Base-by-base conservation (phyloP, 805 yeast genomes). In the Candida khao-thaluensis region DNA sequence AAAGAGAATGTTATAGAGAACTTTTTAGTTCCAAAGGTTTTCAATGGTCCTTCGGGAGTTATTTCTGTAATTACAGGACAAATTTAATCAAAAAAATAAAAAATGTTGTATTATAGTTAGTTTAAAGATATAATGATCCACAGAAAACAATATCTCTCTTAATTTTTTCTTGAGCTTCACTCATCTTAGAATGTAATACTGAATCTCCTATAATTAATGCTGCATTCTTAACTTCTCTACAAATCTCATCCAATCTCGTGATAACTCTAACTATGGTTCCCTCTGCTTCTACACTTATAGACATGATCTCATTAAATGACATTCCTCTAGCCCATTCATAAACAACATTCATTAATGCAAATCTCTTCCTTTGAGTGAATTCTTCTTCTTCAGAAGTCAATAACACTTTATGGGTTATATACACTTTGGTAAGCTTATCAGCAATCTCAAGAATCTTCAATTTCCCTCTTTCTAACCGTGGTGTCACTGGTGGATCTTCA, bases 321-420 rank as follows among this genome's bases (percentile, higher is more conserved):
- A 69, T 74, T 2, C 99, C 99, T 48, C 95, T 74, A 1, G 98
- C 96, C 99, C 99, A 93, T 63, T 93, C 97, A 59, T 91, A 93
- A 4, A 91, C 96, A 9, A 88, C 96, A 57, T 89, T 91, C 62
- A 88, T 85, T 53, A 93, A 71, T 0, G 91, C 95, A 62, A 93
- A 93, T 49, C 98, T 71, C 52, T 87, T 82, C 47, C 82, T 76
- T 41, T 87, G 95, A 48, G 83, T 64, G 53, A 91, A 93, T 43
- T 83, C 85, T 35, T 82, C 83, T 51, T 91, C 98, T 38, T 90
- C 98, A 8, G 81, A 71, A 0, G 95, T 85, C 48, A 88, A 64
- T 14, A 82, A 68, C 12, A 93, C 86, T 57, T 84, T 89, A 44
- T 82, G 77, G 28, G 73, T 72, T 30, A 74, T 74, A 51, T 78